phyloP scores from a whole-genome alignment of 108 stramenopile genomes.

The Skeletonema potamos region DNA sequence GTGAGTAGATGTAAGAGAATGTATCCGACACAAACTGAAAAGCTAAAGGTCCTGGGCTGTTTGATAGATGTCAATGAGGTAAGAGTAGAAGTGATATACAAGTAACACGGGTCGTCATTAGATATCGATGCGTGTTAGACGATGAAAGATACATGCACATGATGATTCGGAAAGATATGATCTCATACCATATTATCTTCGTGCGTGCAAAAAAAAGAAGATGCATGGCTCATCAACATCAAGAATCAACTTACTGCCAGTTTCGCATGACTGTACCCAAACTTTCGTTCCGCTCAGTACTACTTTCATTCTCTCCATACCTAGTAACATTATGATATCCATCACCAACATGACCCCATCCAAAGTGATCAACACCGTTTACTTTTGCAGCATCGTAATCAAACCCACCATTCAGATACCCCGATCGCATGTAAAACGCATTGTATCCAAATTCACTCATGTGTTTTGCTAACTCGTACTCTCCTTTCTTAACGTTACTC shows the following conservation, averaged over 20 bases:
- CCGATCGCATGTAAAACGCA: conserved; percentile 45
- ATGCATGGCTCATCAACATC: too few relatives aligned
- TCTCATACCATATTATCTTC: too few relatives aligned
- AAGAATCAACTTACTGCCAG: too few relatives aligned
- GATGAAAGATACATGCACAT: too few relatives aligned
- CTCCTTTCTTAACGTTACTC: not conserved
- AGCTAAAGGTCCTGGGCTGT: conserved; percentile 42
- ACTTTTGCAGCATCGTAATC: conserved; percentile 41
- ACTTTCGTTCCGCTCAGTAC: conserved; percentile 38
- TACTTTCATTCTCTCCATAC: conserved; percentile 45
- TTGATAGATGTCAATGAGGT: too few relatives aligned
- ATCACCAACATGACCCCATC: conserved; percentile 47
- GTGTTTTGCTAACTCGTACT: conserved; percentile 20
- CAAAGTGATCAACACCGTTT: conserved; percentile 26
- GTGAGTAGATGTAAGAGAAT: conserved; percentile 45
- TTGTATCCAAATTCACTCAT: conserved; percentile 39
- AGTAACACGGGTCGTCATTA: too few relatives aligned
- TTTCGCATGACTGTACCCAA: conserved; percentile 49
- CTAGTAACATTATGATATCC: conserved; percentile 51
- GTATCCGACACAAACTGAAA: conserved; percentile 52
- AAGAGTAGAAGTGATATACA: too few relatives aligned
- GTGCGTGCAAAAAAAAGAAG: too few relatives aligned
- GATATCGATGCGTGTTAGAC: too few relatives aligned
- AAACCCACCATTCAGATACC: conserved; percentile 31
- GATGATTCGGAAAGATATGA: too few relatives aligned